Evolutionary conservation across 2,329 filamentous ascomycete genomes (phyloP), one percentile per base, ranked within the genome.

Genomic region (Pyricularia sp.): DNA sequence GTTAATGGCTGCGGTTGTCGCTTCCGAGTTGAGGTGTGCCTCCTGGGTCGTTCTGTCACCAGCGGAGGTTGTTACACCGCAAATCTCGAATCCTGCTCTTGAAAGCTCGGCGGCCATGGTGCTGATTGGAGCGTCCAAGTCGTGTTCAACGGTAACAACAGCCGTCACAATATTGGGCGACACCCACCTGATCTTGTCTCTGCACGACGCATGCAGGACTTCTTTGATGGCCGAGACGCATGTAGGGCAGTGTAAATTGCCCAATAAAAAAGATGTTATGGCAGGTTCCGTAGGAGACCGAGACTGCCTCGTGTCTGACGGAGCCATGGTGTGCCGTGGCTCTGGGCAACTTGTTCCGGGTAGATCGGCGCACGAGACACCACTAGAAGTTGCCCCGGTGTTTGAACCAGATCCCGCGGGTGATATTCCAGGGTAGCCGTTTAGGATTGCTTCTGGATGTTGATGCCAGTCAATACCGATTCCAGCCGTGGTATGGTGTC

Each of bases 231-330:
- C 83, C 50, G 86, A 84, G 66, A 92, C 87, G 77, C 91, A 93
- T 70, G 90, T 91, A 17, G 90, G 88, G 79, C 91, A 93, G 78
- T 93, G 91, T n/a, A 93, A 83, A 77, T 93, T 93, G 71, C 84
- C 86, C 73, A 93, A 81, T 71, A 92, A 83, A 74, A 90, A 87
- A 42, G 86, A 89, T 1, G 86, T 89, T 14, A 83, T 85, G 70
- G 81, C 77, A 70, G 72, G 65, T 23, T 66, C 65, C 10, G 65
- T 66, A 9, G 65, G 42, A 25, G 25, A 23, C 58, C 58, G 58
- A 61, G 58, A 25, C 23, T 61, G 58, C 9, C 58, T 66, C 31
- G 14, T 66, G 20, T 33, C 14, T 33, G 28, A 12, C 20, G 30
- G 31, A 66, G 64, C 63, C 63, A 31, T 61, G 25, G 9, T 65